Evolutionary conservation across 306 rosid species (phyloP), one percentile per base, ranked within the genome.

Genomic region (Glycine soja): DNA sequence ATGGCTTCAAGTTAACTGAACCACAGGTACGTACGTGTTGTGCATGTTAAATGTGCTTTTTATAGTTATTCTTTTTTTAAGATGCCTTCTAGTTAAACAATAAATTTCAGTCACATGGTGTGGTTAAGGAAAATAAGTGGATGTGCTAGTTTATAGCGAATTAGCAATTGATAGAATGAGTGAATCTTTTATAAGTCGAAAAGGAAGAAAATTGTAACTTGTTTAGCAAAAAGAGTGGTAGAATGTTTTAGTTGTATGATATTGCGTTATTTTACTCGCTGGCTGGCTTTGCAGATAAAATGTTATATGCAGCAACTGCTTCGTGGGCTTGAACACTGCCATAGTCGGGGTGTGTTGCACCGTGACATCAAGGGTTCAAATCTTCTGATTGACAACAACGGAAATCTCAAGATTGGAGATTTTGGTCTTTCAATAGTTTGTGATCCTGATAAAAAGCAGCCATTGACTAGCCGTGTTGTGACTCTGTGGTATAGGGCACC

Each of bases 351-450:
- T 19, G 88, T 95, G 83, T 76, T 93, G 63, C 99, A 95, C 79
- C 94, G 97, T 12, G 99, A 95, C 85, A 93, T 95, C 82, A 95
- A 95, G 89, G 97, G 98, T 79, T 90, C 99, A 64, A 93, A 95
- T 88, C 93, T 95, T 80, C 76, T 95, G 16, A 71, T 93, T 61
- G 93, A 89, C 88, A 67, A 72, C 56, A 74, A 90, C 14, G 99
- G 99, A 81, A 87, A 85, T 75, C 97, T 95, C 65, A 93, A 95
- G 90, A 95, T 95, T 80, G 97, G 83, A 18, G 99, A 95, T 88
- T 93, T 95, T 82, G 99, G 99, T 78, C 89, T 95, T 38, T 94
- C 99, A 11, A 93, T 91, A 13, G 74, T 84, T 70, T 89, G 80
- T 83, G 86, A 93, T 19, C 90, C 97, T 61, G 50, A 84, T 43